Evolutionary conservation across 192 early-diverging fungal species (phyloP), one percentile per base, ranked within the genome.

Genomic region (Backusella tarrabulga): DNA sequence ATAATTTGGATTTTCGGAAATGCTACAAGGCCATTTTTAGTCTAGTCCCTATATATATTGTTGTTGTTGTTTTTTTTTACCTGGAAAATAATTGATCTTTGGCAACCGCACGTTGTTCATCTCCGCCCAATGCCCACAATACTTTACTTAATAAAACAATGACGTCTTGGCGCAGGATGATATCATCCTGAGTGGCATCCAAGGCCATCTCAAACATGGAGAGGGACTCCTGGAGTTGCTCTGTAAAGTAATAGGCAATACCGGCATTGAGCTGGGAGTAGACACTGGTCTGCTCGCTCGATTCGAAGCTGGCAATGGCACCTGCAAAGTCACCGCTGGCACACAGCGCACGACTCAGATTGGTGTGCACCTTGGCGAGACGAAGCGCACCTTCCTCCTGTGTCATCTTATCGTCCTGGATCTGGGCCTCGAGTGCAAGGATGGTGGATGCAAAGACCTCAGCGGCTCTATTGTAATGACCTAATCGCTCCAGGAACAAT

Each of bases 61-160:
- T n/a, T n/a, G n/a, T n/a, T n/a, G n/a, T n/a, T n/a, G n/a, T n/a
- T 35, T 67, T 76, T 35, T 34, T 42, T 29, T 82, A 91, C 90
- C 92, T 91, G 63, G 82, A 71, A 68, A 97, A 85, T 68, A 98
- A 82, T 75, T 96, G 89, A 42, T 95, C 88, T 77, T 94, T 93
- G 35, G 95, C 95, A 40, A 96, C 83, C 6, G 80, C 84, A 17
- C 91, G 81, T 74, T 97, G 95, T 73, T 94, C 92, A 34, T 87
- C 86, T 6, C 89, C 90, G 36, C 94, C 95, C 36, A 98, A 81
- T 1, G 95, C 95, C 93, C 95, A 97, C 67, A 98, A 86, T 0
- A 97, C 96, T 81, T 96, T 93, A 67, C 91, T 91, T 72, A 98
- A 78, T 66, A 95, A 75, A 3, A 97, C 86, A 11, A 92, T 85